A percentile compares a stretch with the other conserved stretches of the same genome.
These are phyloP conservation scores for Corymbia calophylla DNA, from an alignment of 441 rosid species.

Conservation along the genomic window DNA sequence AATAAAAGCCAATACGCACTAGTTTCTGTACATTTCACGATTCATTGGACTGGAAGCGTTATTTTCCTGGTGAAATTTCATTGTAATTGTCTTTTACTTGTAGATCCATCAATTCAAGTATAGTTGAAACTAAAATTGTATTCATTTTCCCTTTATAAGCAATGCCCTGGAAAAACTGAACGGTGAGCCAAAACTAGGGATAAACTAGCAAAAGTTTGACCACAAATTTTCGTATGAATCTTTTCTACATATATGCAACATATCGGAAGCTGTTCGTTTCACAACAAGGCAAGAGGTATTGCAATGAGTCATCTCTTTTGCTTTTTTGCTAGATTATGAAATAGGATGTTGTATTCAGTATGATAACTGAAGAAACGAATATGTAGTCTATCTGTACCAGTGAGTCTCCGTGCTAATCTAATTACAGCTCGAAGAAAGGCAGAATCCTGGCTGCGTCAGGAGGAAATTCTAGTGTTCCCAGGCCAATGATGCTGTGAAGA, in stretches of 20 bases:
- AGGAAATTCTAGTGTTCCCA: constrained; percentile 23
- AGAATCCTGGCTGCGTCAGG: background rate
- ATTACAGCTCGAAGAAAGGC: background rate
- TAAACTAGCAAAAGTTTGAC: background rate
- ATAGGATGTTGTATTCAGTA: background rate
- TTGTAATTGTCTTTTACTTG: background rate
- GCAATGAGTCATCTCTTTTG: background rate
- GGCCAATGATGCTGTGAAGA: constrained; percentile 27
- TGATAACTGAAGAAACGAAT: background rate
- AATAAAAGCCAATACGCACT: background rate
- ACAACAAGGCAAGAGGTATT: background rate
- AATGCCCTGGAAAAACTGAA: background rate
- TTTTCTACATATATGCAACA: background rate
- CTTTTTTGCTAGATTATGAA: background rate
- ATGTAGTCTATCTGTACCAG: background rate
- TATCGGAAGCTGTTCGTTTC: background rate
- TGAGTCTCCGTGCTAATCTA: background rate
- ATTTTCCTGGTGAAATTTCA: background rate
- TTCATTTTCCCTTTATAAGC: background rate
- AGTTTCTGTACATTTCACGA: background rate
- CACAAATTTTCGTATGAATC: background rate
- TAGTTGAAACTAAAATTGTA: background rate
- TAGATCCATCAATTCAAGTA: background rate
- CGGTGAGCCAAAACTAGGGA: background rate
- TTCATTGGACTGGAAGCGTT: background rate